Base-by-base conservation (phyloP, 352 stramenopile genomes). In the Globisporangium ultimum region DNA sequence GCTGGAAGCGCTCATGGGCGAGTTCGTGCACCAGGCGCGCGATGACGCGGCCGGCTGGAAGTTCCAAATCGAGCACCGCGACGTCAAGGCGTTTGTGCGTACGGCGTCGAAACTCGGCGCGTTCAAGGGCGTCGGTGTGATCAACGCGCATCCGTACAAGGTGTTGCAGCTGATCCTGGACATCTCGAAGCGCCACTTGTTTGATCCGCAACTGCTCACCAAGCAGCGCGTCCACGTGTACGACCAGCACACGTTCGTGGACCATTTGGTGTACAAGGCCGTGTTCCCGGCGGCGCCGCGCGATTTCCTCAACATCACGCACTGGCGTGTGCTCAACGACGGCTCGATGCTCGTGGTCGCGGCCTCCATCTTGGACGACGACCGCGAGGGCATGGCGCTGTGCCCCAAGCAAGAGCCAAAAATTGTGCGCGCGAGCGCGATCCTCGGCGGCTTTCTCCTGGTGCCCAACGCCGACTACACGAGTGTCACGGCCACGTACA, bases 181-280 rank as follows among this genome's bases (percentile, higher is more conserved):
- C 18, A 59, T 86, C 13, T 74, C 70, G 24, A 73, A 58, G 15
- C 67, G 79, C 51, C 53, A 79, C 24, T 55, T 54, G 24, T 86
- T 81, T 41, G 82, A 92, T 45, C 76, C 78, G 46, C 82, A 88
- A 58, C 48, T 88, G 36, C 60, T 87, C 43, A 54, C 70, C 8
- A 72, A 72, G 24, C 66, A 77, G 34, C 80, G 80, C 21, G 63
- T 79, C 22, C 59, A 79, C 24, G 74, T 88, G n/a, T 87, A 80
- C 41, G 71, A 89, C 46, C 69, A 83, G 54, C 79, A 91, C 68
- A 86, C 76, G 54, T 89, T 81, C 61, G 72, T 91, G 48, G 79
- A 91, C 55, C 75, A 89, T 60, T 66, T 89, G 45, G 77, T 69
- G 14, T 87, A 81, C 72, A 89, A 89, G 66, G 66, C 76, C 1